Evolutionary conservation across 306 rosid genomes (phyloP), one percentile per base, ranked within the genome.

Genomic region (Quercus bicolor): DNA sequence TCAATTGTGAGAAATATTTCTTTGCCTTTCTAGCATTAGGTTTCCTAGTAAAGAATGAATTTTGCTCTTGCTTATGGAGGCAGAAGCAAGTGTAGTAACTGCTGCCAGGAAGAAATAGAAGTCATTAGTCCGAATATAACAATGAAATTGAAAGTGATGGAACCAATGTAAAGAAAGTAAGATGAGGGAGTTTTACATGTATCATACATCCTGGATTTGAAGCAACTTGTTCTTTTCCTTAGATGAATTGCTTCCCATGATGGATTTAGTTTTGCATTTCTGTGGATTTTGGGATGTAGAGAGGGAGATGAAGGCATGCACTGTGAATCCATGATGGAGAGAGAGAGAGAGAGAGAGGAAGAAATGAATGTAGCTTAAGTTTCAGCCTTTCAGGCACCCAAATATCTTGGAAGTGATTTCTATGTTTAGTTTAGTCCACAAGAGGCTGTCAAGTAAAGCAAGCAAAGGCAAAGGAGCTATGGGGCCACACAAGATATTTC

Each of bases 131-230:
- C 53, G 13, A 48, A 48, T 21, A 77, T 33, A 37, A 14, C 55
- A 82, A 19, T 33, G 26, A 61, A 48, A 59, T 51, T 51, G 69
- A 5, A 54, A 11, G 16, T 4, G 20, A 71, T 29, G 54, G 31
- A 45, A 16, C 45, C 20, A n/a, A 76, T 28, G 72, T 40, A 11
- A 70, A 28, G 16, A 11, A 70, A 28, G 16, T 60, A 54, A 54
- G 18, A 4, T 3, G 54, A 78, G 68, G 53, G 65, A 56, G 76
- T 75, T 40, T 8, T 73, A 5, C 45, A 28, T 76, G 72, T 60
- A 40, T 75, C 90, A 78, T 81, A 89, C 96, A 77, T 91, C 73
- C 79, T 77, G 69, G 64, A 81, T 84, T 83, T 86, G 68, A 79
- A 74, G 73, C 78, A 57, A 54, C 10, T 56, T 64, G 70, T 79